A percentile compares a stretch with the other conserved stretches of the same genome.
These are phyloP conservation scores for Pleomassaria siparia DNA, from an alignment of 2,329 filamentous ascomycete genomes.

Conservation along the genomic window DNA sequence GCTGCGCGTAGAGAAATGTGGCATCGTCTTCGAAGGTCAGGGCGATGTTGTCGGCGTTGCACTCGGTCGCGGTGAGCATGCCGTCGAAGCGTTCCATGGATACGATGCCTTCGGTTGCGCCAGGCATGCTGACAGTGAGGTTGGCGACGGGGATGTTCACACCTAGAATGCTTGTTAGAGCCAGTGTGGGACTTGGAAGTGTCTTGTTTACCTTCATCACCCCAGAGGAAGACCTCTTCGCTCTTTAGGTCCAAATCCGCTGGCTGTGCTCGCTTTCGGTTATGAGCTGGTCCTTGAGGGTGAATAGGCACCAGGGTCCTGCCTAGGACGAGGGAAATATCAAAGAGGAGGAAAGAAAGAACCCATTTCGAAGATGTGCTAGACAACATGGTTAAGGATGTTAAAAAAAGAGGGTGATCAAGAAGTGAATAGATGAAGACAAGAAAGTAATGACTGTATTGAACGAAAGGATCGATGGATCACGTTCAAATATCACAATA, in stretches of 20 bases:
- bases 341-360: slow-evolving; percentile 13
- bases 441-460: slow-evolving; percentile 1
- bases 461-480: background rate
- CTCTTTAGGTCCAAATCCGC: slow-evolving; percentile 15
- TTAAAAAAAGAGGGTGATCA: background rate
- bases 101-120: slow-evolving; percentile 15
- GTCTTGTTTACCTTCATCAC: slow-evolving; percentile 9
- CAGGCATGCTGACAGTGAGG: slow-evolving; percentile 17
- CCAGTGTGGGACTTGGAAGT: slow-evolving; percentile 4
- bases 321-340: slow-evolving; percentile 4
- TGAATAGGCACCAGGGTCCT: slow-evolving; percentile 17
- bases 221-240: slow-evolving; percentile 17
- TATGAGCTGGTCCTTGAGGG: slow-evolving; percentile 6
- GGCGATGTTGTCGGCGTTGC: slow-evolving; percentile 17
- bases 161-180: slow-evolving; percentile 6
- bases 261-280: slow-evolving; percentile 14
- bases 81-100: slow-evolving; percentile 22
- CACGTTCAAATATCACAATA: too few species aligned
- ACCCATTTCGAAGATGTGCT: slow-evolving; percentile 1
- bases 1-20: slow-evolving; percentile 18
- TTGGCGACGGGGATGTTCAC: slow-evolving; percentile 14
- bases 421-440: background rate
- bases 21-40: slow-evolving; percentile 18
- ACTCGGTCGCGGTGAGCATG: slow-evolving; percentile 16
- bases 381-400: slow-evolving; percentile 9